Evolutionary conservation across 768 basidiomycete genomes (phyloP).

Genomic region (Vararia minispora): DNA sequence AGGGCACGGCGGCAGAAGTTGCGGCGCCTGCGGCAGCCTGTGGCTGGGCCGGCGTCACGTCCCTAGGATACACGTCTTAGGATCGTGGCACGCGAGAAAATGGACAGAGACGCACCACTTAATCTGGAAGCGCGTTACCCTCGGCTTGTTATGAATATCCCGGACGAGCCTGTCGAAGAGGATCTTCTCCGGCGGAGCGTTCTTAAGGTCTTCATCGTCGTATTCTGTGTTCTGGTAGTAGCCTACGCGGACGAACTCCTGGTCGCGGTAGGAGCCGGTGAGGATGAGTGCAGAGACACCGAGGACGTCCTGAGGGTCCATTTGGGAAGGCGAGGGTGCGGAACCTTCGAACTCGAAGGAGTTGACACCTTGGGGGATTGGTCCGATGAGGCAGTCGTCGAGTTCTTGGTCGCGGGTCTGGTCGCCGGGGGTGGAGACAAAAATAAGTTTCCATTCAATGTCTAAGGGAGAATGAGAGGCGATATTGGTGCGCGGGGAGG

Average conservation of each 20-base stretch:
- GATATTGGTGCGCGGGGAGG: neutral
- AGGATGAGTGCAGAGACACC: constrained; percentile 97
- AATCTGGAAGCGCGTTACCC: constrained; percentile 89
- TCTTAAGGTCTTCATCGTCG: constrained; percentile 87
- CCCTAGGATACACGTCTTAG: neutral
- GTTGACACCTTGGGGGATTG: constrained; percentile 93
- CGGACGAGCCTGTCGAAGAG: constrained; percentile 72
- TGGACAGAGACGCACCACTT: constrained; percentile 48
- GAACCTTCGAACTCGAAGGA: constrained; percentile 93
- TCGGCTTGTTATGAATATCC: constrained; percentile 83
- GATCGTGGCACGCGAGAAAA: constrained; percentile 2
- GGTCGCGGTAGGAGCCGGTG: constrained; percentile 91
- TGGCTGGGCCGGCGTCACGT: constrained; percentile 25
- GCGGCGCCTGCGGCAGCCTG: constrained; percentile 47
- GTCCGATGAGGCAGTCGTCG: constrained; percentile 95
- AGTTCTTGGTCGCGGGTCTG: constrained; percentile 94
- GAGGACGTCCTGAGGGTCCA: constrained; percentile 83
- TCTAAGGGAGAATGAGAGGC: too few relatives aligned
- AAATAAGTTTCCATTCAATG: constrained; percentile 96
- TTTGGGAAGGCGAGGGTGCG: constrained; percentile 72
- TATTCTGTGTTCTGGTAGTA: constrained; percentile 99
- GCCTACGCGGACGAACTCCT: constrained; percentile 98
- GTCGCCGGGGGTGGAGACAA: constrained; percentile 88
- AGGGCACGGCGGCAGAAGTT: constrained; percentile 63
- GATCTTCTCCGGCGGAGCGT: constrained; percentile 54